phyloP scores from a whole-genome alignment of 2,329 filamentous ascomycete genomes.

The Aspergillus caelatus region DNA sequence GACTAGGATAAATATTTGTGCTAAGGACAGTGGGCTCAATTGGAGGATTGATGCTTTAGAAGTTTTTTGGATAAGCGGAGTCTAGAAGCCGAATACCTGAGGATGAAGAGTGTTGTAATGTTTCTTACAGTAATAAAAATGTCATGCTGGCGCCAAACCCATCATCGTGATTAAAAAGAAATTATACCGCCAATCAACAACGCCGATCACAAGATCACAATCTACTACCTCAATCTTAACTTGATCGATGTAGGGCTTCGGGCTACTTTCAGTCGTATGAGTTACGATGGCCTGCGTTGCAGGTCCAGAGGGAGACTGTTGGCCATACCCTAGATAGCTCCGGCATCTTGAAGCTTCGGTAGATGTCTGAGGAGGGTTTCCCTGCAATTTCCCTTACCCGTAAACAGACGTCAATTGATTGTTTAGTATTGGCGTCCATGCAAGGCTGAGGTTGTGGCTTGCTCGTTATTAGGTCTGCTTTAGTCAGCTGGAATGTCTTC shows the following conservation, averaged over 20 bases:
- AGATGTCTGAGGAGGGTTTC: not conserved
- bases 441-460: constrained; percentile 1
- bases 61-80: not conserved
- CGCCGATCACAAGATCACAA: not conserved
- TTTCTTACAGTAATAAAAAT: not conserved
- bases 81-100: not conserved
- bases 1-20: not conserved
- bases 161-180: constrained; percentile 8
- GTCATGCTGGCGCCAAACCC: not conserved
- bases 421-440: not conserved
- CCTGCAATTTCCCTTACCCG: not conserved
- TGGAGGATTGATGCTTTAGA: not conserved
- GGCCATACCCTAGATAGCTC: not conserved
- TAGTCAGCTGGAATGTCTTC: constrained; percentile 16
- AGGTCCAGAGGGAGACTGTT: not conserved
- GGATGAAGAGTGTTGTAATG: not conserved
- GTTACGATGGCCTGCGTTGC: not conserved
- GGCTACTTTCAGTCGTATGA: not conserved
- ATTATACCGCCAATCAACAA: constrained; percentile 15
- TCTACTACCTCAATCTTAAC: not conserved
- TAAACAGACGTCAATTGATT: not conserved
- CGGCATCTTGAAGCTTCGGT: not conserved
- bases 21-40: not conserved
- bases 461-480: constrained; percentile 2
- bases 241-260: not conserved